Conservation (phyloP, 2,329 filamentous ascomycete species). For the Thermoascus crustaceus region DNA sequence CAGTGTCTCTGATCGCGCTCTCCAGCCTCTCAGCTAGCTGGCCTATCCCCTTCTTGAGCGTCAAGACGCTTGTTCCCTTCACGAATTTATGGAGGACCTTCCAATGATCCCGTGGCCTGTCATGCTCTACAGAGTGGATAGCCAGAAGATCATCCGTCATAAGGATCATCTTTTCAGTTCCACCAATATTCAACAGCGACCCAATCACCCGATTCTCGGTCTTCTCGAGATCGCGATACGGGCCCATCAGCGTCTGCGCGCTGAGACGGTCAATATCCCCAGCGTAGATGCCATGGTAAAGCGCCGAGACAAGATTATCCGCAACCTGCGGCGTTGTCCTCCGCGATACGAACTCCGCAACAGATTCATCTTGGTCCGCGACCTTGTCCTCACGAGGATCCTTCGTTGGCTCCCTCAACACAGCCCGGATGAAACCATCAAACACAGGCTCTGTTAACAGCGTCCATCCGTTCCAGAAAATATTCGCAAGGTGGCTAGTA, state of each 20-base stretch:
- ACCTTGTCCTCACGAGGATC: slow-evolving; percentile 27
- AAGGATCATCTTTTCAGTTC: slow-evolving; percentile 7
- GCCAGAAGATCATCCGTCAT: slow-evolving; percentile 22
- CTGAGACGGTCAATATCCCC: slow-evolving; percentile 79
- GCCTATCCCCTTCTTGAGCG: slow-evolving; percentile 51
- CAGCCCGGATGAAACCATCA: slow-evolving; percentile 32
- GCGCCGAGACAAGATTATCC: slow-evolving; percentile 66
- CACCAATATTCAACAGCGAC: slow-evolving; percentile 10
- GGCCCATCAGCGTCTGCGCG: slow-evolving; percentile 54
- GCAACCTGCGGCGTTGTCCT: slow-evolving; percentile 49
- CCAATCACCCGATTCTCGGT: slow-evolving; percentile 13
- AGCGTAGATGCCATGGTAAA: slow-evolving; percentile 83
- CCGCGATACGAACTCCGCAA: slow-evolving; percentile 58
- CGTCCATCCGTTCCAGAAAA: slow-evolving; percentile 24
- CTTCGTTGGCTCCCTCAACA: slow-evolving; percentile 25
- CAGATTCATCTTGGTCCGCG: slow-evolving; percentile 53
- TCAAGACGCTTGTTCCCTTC: slow-evolving; percentile 30
- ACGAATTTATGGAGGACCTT: slow-evolving; percentile 12
- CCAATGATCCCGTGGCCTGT: slow-evolving; percentile 12
- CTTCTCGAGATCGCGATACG: slow-evolving; percentile 42
- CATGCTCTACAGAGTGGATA: slow-evolving; percentile 8
- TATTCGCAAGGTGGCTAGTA: slow-evolving; percentile 12
- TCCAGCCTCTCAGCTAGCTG: slow-evolving; percentile 51
- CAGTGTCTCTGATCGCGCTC: slow-evolving; percentile 40
- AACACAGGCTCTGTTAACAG: slow-evolving; percentile 51